Evolutionary conservation across 192 early-diverging fungal genomes (phyloP).

Genomic region (Backusella morwellensis): DNA sequence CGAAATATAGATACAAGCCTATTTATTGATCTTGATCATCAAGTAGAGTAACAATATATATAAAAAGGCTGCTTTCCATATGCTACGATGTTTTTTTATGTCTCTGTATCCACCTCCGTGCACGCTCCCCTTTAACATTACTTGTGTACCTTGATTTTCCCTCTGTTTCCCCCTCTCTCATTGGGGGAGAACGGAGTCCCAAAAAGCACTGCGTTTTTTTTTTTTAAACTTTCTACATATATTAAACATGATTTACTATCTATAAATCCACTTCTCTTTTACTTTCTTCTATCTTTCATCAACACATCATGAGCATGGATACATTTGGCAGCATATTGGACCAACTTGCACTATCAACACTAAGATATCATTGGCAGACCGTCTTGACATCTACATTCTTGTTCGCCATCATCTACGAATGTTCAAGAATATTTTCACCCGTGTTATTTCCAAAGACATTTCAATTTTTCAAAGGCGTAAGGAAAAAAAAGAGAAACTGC

Average conservation of each 20-base stretch:
- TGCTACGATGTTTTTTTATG: too few relatives aligned
- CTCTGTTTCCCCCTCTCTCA: neutral
- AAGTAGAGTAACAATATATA: too few relatives aligned
- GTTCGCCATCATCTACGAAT: conserved; percentile 54
- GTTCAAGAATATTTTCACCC: conserved; percentile 62
- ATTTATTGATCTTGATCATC: too few relatives aligned
- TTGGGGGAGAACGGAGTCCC: too few relatives aligned
- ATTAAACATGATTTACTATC: too few relatives aligned
- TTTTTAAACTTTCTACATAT: neutral
- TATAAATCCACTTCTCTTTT: neutral
- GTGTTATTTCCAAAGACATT: conserved; percentile 68
- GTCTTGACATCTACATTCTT: conserved; percentile 23
- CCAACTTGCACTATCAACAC: conserved; percentile 51
- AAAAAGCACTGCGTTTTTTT: neutral
- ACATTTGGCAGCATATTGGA: conserved; percentile 40
- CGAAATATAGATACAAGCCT: too few relatives aligned
- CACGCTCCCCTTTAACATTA: neutral
- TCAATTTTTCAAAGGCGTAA: conserved; percentile 50
- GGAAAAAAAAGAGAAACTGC: neutral
- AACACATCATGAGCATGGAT: neutral
- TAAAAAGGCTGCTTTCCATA: too few relatives aligned
- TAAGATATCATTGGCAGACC: conserved; percentile 66
- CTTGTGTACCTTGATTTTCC: neutral
- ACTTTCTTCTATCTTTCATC: neutral
- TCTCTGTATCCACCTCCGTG: neutral